Conservation (phyloP, 129 eudicot species). For the Apium graveolens region DNA sequence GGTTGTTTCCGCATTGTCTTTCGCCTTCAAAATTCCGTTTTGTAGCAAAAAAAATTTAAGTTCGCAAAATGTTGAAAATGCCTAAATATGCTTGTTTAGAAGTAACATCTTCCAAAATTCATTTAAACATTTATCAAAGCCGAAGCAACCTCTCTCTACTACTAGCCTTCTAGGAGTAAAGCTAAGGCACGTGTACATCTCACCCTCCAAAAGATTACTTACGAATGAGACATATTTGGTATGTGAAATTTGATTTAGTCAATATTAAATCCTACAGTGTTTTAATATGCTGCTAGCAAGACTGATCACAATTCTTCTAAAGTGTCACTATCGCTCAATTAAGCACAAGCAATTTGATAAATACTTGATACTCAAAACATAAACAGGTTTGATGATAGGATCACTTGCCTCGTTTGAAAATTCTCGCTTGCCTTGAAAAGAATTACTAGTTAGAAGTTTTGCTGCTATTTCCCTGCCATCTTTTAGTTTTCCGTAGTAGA, state of each 20-base stretch:
- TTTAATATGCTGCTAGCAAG: neutral
- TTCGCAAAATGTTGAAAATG: neutral
- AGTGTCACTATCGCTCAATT: neutral
- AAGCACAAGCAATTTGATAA: neutral
- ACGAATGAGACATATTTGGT: neutral
- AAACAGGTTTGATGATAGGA: neutral
- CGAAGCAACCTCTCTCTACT: neutral
- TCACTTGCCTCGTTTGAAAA: conserved; percentile 74
- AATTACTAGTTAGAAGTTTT: conserved; percentile 67
- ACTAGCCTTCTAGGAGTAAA: neutral
- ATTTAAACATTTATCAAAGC: neutral
- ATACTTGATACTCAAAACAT: neutral
- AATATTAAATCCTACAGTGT: neutral
- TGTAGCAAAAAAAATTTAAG: too few relatives aligned
- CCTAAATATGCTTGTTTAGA: neutral
- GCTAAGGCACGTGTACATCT: neutral
- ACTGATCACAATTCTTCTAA: neutral
- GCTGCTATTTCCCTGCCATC: conserved; percentile 94
- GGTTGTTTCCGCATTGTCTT: neutral
- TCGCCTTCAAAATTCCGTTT: too few relatives aligned
- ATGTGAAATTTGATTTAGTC: neutral
- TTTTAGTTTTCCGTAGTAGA: conserved; percentile 67
- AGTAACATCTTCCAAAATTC: neutral
- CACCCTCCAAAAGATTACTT: neutral
- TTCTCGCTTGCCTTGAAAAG: conserved; percentile 92